Percentiles rank a stretch among this genome's conserved stretches.
Evolutionary conservation across 2,329 filamentous ascomycete species (phyloP).

Genomic region (Chrysoporthe austroafricana): DNA sequence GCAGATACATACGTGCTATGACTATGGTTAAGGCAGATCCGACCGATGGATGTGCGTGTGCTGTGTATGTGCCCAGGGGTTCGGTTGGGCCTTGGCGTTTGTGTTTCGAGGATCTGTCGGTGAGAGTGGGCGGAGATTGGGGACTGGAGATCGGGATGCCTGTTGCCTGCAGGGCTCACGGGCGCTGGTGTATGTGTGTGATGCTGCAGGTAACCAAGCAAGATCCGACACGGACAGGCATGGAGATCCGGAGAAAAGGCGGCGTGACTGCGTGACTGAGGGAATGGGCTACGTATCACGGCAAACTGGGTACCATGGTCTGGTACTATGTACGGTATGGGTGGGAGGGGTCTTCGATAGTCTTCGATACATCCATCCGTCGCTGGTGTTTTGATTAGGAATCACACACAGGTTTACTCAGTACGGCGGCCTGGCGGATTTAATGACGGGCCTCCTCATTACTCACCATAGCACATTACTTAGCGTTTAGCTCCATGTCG

Average conservation of each 20-base stretch:
- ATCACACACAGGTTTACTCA: conserved; percentile 6
- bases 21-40: neutral
- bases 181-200: neutral
- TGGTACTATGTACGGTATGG: neutral
- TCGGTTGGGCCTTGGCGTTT: neutral
- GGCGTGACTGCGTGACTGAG: too few relatives aligned
- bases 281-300: neutral
- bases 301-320: neutral
- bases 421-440: neutral
- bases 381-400: conserved; percentile 17
- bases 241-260: too few relatives aligned
- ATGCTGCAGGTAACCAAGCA: neutral
- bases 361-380: too few relatives aligned
- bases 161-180: conserved; percentile 5
- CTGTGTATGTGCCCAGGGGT: conserved; percentile 8
- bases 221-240: neutral
- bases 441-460: neutral
- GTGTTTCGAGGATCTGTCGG: conserved; percentile 21
- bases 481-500: neutral
- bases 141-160: neutral
- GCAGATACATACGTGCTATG: too few relatives aligned
- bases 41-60: neutral
- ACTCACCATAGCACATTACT: neutral
- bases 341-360: conserved; percentile 2
- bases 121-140: conserved; percentile 24